Evolutionary conservation across 2,329 filamentous ascomycete genomes (phyloP).

Genomic region (Phyllosticta citribraziliensis): DNA sequence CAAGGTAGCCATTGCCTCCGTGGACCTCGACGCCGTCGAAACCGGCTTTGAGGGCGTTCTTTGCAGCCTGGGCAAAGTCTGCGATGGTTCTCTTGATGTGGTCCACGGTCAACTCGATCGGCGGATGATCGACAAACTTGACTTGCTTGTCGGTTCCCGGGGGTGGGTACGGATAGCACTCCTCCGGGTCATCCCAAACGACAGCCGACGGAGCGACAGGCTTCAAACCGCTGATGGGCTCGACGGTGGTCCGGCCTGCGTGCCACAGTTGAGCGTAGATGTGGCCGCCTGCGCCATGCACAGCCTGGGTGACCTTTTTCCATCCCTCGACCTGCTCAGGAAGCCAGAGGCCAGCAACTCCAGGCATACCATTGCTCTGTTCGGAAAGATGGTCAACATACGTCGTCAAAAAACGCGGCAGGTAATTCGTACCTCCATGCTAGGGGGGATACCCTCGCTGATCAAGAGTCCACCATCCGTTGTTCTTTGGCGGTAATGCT

Average conservation of each 20-base stretch:
- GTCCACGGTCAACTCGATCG: conserved; percentile 30
- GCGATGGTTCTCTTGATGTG: conserved; percentile 35
- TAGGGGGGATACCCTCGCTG: conserved; percentile 47
- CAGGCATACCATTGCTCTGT: conserved; percentile 20
- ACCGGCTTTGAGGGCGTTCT: conserved; percentile 45
- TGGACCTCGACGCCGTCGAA: conserved; percentile 47
- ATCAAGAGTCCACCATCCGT: conserved; percentile 48
- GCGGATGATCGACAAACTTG: conserved; percentile 26
- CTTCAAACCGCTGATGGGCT: conserved; percentile 28
- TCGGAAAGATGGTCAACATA: not conserved
- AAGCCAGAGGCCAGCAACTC: conserved; percentile 23
- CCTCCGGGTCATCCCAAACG: conserved; percentile 36
- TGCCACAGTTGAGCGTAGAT: conserved; percentile 40
- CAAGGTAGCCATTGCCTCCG: conserved; percentile 41
- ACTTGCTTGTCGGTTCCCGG: conserved; percentile 24
- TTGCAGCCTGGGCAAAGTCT: conserved; percentile 37
- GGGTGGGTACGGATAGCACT: conserved; percentile 32
- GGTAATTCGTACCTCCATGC: conserved; percentile 25
- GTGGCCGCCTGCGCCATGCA: conserved; percentile 41
- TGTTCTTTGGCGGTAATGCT: conserved; percentile 47
- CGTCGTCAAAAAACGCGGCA: not conserved
- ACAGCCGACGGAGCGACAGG: conserved; percentile 33
- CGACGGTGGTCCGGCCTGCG: conserved; percentile 37
- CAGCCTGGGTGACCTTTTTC: conserved; percentile 42
- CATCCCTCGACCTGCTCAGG: conserved; percentile 38